These are phyloP conservation scores for Ambrosiella cleistominuta DNA, from an alignment of 2,329 filamentous ascomycete species.

Conservation along the genomic window DNA sequence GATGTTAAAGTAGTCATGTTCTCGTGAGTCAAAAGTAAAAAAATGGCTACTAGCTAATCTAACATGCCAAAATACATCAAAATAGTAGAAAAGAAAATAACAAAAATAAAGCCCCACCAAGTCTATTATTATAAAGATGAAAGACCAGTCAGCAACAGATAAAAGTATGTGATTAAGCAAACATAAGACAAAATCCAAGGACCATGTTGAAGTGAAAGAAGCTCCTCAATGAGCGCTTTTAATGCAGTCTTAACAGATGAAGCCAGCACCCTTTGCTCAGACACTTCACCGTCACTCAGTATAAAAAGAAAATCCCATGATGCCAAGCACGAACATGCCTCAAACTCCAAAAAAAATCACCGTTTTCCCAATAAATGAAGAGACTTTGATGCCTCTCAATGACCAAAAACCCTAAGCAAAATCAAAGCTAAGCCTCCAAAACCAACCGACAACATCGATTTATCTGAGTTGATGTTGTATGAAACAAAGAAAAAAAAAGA, in stretches of 20 bases:
- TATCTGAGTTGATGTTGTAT: background rate
- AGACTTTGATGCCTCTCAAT: background rate
- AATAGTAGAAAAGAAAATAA: background rate
- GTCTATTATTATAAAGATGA: too few species aligned
- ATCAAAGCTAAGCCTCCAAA: constrained; percentile 1
- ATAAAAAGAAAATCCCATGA: constrained; percentile 8
- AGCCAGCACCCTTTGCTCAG: constrained; percentile 12
- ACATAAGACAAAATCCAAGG: background rate
- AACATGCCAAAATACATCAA: background rate
- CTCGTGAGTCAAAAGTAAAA: constrained; percentile 4
- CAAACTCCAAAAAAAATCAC: background rate
- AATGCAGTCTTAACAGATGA: constrained; percentile 1
- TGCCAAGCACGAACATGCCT: background rate
- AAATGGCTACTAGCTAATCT: constrained; percentile 7
- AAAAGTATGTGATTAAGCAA: background rate
- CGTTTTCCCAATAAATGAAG: background rate
- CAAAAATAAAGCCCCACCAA: background rate
- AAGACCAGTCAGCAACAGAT: background rate
- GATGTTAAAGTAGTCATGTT: background rate
- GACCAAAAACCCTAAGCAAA: background rate
- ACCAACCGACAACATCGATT: background rate
- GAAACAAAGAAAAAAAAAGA: background rate
- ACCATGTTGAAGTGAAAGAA: background rate
- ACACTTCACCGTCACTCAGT: constrained; percentile 9
- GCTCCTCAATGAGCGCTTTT: constrained; percentile 2